Base-by-base conservation (phyloP, 2,329 filamentous ascomycete species). In the Pseudocercospora macadamiae region DNA sequence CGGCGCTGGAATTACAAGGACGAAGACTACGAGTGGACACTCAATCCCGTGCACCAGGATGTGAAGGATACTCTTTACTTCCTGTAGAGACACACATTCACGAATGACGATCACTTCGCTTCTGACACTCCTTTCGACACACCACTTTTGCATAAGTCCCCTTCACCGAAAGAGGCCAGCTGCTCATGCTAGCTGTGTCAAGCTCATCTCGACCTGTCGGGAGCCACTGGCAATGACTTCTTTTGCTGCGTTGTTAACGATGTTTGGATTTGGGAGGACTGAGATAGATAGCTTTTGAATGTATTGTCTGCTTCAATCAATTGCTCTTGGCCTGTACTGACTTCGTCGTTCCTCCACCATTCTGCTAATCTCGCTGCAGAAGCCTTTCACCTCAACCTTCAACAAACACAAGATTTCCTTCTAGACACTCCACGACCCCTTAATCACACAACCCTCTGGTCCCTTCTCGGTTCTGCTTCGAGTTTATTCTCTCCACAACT, bases 1-100 rank as follows among this genome's bases (percentile, higher is more conserved):
- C 48, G 16, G 16, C 26, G 14, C 32, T 39, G 45, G 30, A 16
- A 51, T 34, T 18, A 16, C n/a, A 26, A 51, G 19, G n/a, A 32
- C 19, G 6, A 37, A 25, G 19, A 55, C 1, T 47, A 47, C 5
- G 48, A 36, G 0, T 30, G 25, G 18, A 45, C 26, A 8, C 39
- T 64, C 7, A 42, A 25, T 1, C n/a, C 37, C 9, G 51, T 59
- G 5, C 52, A 60, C 10, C 21, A 54, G 9, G 30, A 52, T 4
- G 36, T 57, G 36, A 45, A 28, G 1, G 42, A 53, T 19, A 61
- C 54, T 8, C 55, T 63, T 3, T 63, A 61, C 57, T 63, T 55
- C 58, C 32, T 63, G 42, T 63, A 61, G 44, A 44, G 49, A 6
- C 5, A 2, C 3, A 45, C 12, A 10, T 34, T 25, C 26, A 52